A percentile compares a stretch with the other conserved stretches of the same genome.
Evolutionary conservation across 1,284 basidiomycete genomes (phyloP).

Genomic region (Tremellales sp.): DNA sequence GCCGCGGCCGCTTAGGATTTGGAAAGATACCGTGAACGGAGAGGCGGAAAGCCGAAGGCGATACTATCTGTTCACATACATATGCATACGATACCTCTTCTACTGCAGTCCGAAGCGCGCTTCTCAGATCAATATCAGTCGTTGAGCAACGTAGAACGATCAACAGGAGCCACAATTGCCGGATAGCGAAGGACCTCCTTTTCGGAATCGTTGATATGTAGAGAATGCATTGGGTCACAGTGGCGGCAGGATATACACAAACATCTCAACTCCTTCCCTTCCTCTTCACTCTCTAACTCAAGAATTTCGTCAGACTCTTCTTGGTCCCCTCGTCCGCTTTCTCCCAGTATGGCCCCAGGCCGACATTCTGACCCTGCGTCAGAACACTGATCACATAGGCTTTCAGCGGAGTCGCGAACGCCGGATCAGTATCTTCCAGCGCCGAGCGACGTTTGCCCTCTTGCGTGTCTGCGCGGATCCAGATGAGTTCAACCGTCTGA

Average conservation of each 20-base stretch:
- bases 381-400: constrained; percentile 38
- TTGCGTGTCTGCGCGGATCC: constrained; percentile 19
- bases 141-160: no score
- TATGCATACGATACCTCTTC: no score
- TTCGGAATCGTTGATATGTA: no score
- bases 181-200: no score
- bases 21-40: no score
- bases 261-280: not conserved
- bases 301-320: constrained; percentile 42
- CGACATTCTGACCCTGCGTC: constrained; percentile 34
- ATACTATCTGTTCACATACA: no score
- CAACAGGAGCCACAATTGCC: no score
- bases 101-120: no score
- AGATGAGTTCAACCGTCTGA: not conserved
- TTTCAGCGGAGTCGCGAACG: constrained; percentile 38
- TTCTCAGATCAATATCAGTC: no score
- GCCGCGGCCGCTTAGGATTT: constrained; percentile 8
- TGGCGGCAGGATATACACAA: no score
- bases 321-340: constrained; percentile 44
- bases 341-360: constrained; percentile 47
- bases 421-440: constrained; percentile 42
- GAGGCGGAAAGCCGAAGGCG: no score
- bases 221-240: no score
- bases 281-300: constrained; percentile 3
- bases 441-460: constrained; percentile 35